A percentile compares a stretch with the other conserved stretches of the same genome.
phyloP scores from a whole-genome alignment of 2,329 filamentous ascomycete genomes.

The Fusarium dimerum region DNA sequence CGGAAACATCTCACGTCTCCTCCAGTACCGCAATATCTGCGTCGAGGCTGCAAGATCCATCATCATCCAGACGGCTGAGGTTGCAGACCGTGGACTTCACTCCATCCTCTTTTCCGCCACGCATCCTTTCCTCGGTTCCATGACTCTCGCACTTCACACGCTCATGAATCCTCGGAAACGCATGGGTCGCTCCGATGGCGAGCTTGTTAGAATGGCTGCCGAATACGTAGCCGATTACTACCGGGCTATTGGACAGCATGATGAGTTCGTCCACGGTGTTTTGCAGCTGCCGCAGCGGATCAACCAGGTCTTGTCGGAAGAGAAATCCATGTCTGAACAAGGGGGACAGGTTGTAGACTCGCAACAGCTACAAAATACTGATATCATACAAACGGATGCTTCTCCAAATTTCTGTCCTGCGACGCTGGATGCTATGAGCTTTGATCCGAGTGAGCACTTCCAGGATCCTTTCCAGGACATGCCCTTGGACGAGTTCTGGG shows the following conservation, averaged over 20 bases:
- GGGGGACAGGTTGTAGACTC: slow-evolving; percentile 4
- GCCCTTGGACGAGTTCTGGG: slow-evolving; percentile 26
- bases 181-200: slow-evolving; percentile 24
- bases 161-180: slow-evolving; percentile 25
- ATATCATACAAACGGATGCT: background rate
- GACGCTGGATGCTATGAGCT: slow-evolving; percentile 4
- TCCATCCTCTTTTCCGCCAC: slow-evolving; percentile 18
- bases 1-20: slow-evolving; percentile 1
- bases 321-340: slow-evolving; percentile 4
- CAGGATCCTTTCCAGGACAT: slow-evolving; percentile 27
- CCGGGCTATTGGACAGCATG: slow-evolving; percentile 11
- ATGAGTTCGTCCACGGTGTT: slow-evolving; percentile 15
- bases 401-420: slow-evolving; percentile 7
- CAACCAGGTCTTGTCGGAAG: slow-evolving; percentile 15
- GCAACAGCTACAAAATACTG: background rate
- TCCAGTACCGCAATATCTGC: slow-evolving; percentile 20
- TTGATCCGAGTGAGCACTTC: slow-evolving; percentile 19
- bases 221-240: slow-evolving; percentile 20
- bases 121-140: slow-evolving; percentile 15
- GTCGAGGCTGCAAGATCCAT: slow-evolving; percentile 23
- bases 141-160: slow-evolving; percentile 19
- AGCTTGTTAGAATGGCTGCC: slow-evolving; percentile 16
- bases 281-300: slow-evolving; percentile 16
- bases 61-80: slow-evolving; percentile 19
- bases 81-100: slow-evolving; percentile 16